A percentile compares a stretch with the other conserved stretches of the same genome.
These are phyloP conservation scores for Talaromyces pinophilus DNA, from an alignment of 2,329 filamentous ascomycete species.

Conservation along the genomic window DNA sequence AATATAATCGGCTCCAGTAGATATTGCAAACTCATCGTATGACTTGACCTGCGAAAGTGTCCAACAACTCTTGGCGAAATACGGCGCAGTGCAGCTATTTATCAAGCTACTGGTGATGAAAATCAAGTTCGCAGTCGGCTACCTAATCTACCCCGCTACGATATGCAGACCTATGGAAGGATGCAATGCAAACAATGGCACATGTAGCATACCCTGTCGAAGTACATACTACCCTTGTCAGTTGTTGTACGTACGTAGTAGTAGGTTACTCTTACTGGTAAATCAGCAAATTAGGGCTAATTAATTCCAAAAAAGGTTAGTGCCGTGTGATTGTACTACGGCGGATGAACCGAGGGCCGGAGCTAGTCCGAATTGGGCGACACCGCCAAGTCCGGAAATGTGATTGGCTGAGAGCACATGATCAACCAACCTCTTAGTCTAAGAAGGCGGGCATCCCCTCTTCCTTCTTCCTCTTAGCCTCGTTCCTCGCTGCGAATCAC, in stretches of 20 bases:
- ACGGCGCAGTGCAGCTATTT: slow-evolving; percentile 7
- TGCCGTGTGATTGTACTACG: not conserved
- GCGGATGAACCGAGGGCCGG: not conserved
- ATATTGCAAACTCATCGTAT: not conserved
- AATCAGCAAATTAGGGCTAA: slow-evolving; percentile 15
- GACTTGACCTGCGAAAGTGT: not conserved
- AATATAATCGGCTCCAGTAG: not conserved
- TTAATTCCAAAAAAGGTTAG: slow-evolving; percentile 1
- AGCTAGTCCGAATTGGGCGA: not conserved
- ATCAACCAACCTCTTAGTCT: not conserved
- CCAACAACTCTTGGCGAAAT: not conserved
- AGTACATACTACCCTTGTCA: too few relatives aligned
- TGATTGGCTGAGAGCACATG: slow-evolving; percentile 11
- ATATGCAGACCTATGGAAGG: not conserved
- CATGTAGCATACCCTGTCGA: not conserved
- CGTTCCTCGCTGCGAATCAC: slow-evolving; percentile 18
- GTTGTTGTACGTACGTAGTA: too few relatives aligned
- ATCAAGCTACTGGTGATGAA: not conserved
- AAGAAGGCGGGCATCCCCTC: not conserved
- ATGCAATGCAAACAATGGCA: not conserved
- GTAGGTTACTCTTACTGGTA: not conserved
- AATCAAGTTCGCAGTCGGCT: not conserved
- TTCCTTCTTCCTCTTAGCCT: slow-evolving; percentile 2
- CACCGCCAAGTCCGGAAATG: not conserved
- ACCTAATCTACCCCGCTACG: slow-evolving; percentile 8